Conservation (phyloP, 1,284 basidiomycete species). For the Cutaneotrichosporon dermatis region DNA sequence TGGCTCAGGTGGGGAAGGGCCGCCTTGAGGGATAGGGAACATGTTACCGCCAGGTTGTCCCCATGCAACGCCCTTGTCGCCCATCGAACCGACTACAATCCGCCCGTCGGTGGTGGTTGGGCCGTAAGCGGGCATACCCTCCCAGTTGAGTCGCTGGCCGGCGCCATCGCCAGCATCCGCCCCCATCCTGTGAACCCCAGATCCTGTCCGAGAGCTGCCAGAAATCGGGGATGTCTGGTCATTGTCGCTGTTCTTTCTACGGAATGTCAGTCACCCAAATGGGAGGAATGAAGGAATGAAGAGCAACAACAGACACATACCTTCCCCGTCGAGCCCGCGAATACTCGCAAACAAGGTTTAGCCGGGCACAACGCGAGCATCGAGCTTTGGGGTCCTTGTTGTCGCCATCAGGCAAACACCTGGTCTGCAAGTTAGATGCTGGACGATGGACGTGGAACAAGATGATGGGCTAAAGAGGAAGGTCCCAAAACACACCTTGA, state of each 20-base stretch:
- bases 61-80: not conserved
- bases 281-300: not conserved
- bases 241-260: not conserved
- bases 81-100: not conserved
- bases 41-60: not conserved
- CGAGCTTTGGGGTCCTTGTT: constrained; percentile 12
- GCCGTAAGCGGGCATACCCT: not conserved
- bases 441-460: not conserved
- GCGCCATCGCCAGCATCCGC: not conserved
- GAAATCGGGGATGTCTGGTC: not conserved
- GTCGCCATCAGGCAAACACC: constrained; percentile 17
- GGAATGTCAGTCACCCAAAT: not conserved
- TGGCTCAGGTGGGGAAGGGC: not conserved
- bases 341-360: constrained; percentile 14
- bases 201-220: not conserved
- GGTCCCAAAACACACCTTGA: constrained; percentile 10
- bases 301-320: constrained; percentile 2
- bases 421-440: constrained; percentile 6
- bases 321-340: constrained; percentile 10
- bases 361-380: constrained; percentile 18
- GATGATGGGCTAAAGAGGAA: not conserved
- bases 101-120: not conserved
- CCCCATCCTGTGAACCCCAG: not conserved
- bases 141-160: not conserved
- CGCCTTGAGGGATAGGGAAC: not conserved